Percentiles rank a stretch among this genome's conserved stretches.
These are phyloP conservation scores for Penicillium soppii DNA, from an alignment of 495 filamentous ascomycete genomes.

Conservation along the genomic window DNA sequence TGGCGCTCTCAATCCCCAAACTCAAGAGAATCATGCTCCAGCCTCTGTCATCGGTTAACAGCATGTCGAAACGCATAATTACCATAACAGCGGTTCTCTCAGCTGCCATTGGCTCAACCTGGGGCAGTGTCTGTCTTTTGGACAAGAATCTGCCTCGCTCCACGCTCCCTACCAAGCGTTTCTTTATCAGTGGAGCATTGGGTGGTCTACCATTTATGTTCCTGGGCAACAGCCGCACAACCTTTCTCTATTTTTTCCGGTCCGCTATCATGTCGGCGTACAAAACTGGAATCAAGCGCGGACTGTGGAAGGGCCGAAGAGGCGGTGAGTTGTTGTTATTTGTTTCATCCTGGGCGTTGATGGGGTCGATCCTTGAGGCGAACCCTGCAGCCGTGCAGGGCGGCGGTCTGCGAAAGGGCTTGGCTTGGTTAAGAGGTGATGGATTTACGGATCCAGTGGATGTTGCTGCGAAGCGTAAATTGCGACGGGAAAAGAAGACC, in stretches of 20 bases:
- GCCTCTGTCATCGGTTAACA: slow-evolving; percentile 64
- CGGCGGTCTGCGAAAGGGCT: slow-evolving; percentile 63
- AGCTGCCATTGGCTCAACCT: slow-evolving; percentile 73
- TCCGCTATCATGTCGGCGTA: slow-evolving; percentile 75
- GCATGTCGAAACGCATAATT: slow-evolving; percentile 60
- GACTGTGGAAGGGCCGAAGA: slow-evolving; percentile 76
- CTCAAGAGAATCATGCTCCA: slow-evolving; percentile 63
- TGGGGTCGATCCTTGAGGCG: slow-evolving; percentile 76
- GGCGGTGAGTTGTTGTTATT: slow-evolving; percentile 84
- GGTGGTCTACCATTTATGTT: slow-evolving; percentile 78
- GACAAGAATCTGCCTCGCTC: slow-evolving; percentile 71
- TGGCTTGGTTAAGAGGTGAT: slow-evolving; percentile 74
- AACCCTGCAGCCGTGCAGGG: slow-evolving; percentile 67
- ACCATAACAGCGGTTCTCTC: slow-evolving; percentile 73
- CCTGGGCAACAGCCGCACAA: slow-evolving; percentile 60
- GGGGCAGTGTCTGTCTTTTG: slow-evolving; percentile 87
- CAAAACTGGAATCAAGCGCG: slow-evolving; percentile 86
- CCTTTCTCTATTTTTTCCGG: slow-evolving; percentile 70
- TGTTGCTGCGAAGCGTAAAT: slow-evolving; percentile 32
- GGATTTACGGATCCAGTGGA: slow-evolving; percentile 54
- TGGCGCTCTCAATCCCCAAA: slow-evolving; percentile 65
- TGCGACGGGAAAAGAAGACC: slow-evolving; percentile 28
- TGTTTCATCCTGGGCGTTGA: slow-evolving; percentile 68
- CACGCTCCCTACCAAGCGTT: slow-evolving; percentile 75
- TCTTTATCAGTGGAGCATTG: slow-evolving; percentile 83